Evolutionary conservation across 768 basidiomycete genomes (phyloP), one percentile per base, ranked within the genome.

Genomic region (Boletus speciosus): DNA sequence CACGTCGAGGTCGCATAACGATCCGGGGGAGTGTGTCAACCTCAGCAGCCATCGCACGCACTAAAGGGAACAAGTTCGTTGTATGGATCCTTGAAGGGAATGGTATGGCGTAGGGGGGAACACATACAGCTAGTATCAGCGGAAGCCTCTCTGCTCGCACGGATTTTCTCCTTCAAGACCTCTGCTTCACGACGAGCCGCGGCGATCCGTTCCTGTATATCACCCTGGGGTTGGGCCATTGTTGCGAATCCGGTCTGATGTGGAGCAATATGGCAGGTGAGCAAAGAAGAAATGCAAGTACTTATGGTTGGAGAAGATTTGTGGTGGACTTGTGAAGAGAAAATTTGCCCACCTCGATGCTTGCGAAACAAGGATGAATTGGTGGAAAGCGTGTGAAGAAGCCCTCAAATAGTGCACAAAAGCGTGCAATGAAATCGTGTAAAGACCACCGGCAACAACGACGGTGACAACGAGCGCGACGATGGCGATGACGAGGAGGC

Each of bases 1-100:
- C 90, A 62, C 96, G 89, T 54, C 97, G 84, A 49, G 93, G 91
- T 64, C 93, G 90, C 91, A 99, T 95, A 37, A 96, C 88, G 67
- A 99, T 93, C 56, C 96, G 90, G 40, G 96, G 96, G 48, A 99
- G 81, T 16, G 93, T 87, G 61, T 97, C 94, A 39, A 98, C 90
- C 69, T 99, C 97, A 39, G 88, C 87, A 25, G 96, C 93, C 93
- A 98, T 97, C n/a, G 93, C 93, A 47, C 94, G 90, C 66, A 99
- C 96, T 99, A 29, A 31, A 47, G 49, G 25, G 44, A 51, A 42
- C 34, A 44, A 55, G 51, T 60, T 68, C 46, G 65, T 61, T 47
- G 44, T 5, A 42, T 42, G 49, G 31, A n/a, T 47, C 32, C 35
- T 57, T 31, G 29, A 49, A 44, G 49, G 46, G 47, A 19, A 40